Percentiles rank a stretch among this genome's conserved stretches.
Conservation (phyloP, 257 asterid genomes). For the Solanum chaucha region DNA sequence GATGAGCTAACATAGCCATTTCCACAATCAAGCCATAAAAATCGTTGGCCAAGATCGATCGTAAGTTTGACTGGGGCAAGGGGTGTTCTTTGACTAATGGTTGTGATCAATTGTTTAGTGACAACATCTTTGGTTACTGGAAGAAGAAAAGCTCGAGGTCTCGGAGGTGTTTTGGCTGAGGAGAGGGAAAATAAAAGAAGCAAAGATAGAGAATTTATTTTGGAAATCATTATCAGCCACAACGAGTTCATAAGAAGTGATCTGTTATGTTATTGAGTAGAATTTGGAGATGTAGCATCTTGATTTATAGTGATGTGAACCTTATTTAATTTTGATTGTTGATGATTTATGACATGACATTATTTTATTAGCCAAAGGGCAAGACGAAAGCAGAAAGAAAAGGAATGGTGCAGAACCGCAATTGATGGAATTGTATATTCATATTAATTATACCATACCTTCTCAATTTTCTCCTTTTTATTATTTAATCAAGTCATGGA, state of each 20-base stretch:
- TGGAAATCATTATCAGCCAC: neutral
- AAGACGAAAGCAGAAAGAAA: neutral
- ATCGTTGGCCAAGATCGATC: constrained; percentile 25
- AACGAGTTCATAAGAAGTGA: neutral
- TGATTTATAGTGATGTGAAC: neutral
- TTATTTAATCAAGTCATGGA: too few relatives aligned
- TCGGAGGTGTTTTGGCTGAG: constrained; percentile 1
- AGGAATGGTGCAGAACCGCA: too few relatives aligned
- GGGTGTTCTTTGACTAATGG: constrained; percentile 20
- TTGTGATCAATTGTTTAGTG: constrained; percentile 6
- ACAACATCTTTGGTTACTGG: constrained; percentile 11
- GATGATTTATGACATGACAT: neutral
- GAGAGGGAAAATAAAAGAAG: neutral
- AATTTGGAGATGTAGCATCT: neutral
- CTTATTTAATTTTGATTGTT: neutral
- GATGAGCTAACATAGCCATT: constrained; percentile 11
- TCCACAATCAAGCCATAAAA: constrained; percentile 23
- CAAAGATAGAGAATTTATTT: neutral
- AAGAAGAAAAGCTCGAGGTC: neutral
- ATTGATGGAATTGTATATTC: too few relatives aligned
- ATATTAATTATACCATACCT: too few relatives aligned
- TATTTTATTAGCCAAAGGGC: neutral
- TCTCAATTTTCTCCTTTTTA: too few relatives aligned
- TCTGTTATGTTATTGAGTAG: too few relatives aligned
- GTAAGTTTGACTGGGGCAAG: constrained; percentile 13